These are phyloP conservation scores for Pythium periplocum DNA, from an alignment of 352 stramenopile genomes.

Conservation along the genomic window DNA sequence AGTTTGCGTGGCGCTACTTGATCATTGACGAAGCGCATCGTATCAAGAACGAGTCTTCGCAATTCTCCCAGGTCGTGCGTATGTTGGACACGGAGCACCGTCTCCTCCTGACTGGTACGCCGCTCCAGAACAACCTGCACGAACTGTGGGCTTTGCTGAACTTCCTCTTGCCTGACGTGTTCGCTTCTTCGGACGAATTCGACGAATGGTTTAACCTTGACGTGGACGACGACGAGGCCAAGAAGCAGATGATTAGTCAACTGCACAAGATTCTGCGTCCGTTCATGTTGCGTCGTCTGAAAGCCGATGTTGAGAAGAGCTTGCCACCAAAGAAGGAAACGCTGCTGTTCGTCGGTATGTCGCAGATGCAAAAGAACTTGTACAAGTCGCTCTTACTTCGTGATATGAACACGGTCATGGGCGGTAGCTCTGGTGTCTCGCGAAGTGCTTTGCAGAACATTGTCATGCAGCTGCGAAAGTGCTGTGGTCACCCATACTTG, in stretches of 20 bases:
- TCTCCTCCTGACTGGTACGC: constrained; percentile 92
- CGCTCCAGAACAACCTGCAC: constrained; percentile 94
- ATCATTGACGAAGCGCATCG: constrained; percentile 86
- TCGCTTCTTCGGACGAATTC: constrained; percentile 84
- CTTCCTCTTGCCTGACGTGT: constrained; percentile 93
- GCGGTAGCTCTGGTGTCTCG: constrained; percentile 51
- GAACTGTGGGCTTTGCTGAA: constrained; percentile 94
- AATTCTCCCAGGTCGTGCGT: constrained; percentile 80
- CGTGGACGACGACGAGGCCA: constrained; percentile 83
- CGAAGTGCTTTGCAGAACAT: constrained; percentile 83
- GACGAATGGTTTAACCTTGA: constrained; percentile 89
- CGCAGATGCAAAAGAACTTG: constrained; percentile 92
- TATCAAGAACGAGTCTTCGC: constrained; percentile 86
- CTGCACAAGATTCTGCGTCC: constrained; percentile 87
- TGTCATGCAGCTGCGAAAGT: constrained; percentile 87
- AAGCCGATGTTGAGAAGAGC: constrained; percentile 98
- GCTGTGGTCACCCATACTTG: constrained; percentile 90
- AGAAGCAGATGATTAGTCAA: constrained; percentile 88
- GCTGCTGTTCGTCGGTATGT: constrained; percentile 89
- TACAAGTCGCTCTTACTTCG: constrained; percentile 96
- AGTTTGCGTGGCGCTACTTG: constrained; percentile 88
- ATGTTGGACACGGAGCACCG: constrained; percentile 83
- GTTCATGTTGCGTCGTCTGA: constrained; percentile 97
- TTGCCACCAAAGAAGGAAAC: constrained; percentile 98
- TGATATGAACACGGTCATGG: constrained; percentile 91